phyloP scores from a whole-genome alignment of 148 eudicot species.

The Amaranthus hypochondriacus region DNA sequence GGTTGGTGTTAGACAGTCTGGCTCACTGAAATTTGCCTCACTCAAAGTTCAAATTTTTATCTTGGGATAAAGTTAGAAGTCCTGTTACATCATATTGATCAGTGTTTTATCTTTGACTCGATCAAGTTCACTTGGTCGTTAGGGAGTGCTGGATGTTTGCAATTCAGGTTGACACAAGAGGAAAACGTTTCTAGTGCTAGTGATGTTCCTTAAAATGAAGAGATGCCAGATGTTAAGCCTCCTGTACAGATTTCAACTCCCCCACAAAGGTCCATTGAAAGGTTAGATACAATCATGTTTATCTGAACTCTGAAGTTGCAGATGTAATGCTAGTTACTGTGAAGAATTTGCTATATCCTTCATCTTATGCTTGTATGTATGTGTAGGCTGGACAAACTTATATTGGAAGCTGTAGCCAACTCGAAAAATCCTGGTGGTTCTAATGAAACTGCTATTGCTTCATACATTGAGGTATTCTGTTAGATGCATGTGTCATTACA shows the following conservation, averaged over 20 bases:
- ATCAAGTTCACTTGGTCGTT: too few species aligned
- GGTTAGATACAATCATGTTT: conserved; percentile 40
- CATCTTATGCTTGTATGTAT: conserved; percentile 9
- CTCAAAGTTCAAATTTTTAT: too few species aligned
- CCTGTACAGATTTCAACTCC: conserved; percentile 44
- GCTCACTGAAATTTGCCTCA: too few species aligned
- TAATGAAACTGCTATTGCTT: conserved; percentile 78
- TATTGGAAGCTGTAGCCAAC: conserved; percentile 81
- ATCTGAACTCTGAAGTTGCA: background rate
- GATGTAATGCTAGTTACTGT: background rate
- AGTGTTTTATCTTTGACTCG: too few species aligned
- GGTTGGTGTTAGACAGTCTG: too few species aligned
- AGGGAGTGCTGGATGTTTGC: too few species aligned
- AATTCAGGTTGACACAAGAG: too few species aligned
- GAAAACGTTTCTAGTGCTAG: conserved; percentile 49
- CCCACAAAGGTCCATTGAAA: conserved; percentile 76
- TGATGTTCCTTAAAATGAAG: conserved; percentile 58
- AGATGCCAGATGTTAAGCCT: conserved; percentile 49
- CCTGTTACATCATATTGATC: too few species aligned
- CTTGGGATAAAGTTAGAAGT: too few species aligned
- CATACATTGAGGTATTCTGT: conserved; percentile 83
- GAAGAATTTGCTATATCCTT: background rate
- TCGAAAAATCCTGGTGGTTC: conserved; percentile 94
- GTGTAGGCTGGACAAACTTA: conserved; percentile 87
- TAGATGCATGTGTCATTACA: conserved; percentile 1